phyloP scores from a whole-genome alignment of 2,329 filamentous ascomycete species.

The Aspergillus costaricaensis region DNA sequence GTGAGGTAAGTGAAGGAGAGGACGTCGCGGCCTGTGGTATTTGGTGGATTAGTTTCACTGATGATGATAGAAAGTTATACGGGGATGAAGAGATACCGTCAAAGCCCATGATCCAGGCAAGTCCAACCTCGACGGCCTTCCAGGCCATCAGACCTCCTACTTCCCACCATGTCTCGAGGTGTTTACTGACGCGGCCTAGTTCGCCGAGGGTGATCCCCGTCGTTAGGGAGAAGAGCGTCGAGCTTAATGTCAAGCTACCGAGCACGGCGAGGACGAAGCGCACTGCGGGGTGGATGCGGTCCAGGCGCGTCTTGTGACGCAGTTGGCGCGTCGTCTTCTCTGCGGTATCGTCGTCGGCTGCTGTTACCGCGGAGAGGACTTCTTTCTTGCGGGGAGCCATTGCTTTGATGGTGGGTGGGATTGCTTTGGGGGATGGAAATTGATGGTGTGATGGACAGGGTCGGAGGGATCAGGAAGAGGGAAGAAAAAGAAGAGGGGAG shows the following conservation, averaged over 20 bases:
- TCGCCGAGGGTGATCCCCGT: conserved; percentile 64
- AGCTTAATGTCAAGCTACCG: conserved; percentile 62
- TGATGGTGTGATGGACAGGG: not conserved
- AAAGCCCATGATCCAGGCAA: conserved; percentile 73
- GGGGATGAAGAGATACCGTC: conserved; percentile 51
- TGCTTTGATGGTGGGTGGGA: not conserved
- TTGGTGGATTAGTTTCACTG: not conserved
- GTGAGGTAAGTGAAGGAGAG: conserved; percentile 68
- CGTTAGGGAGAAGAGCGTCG: conserved; percentile 64
- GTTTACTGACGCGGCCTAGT: conserved; percentile 67
- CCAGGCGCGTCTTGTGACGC: conserved; percentile 21
- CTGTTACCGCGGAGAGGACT: conserved; percentile 15
- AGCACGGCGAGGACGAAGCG: conserved; percentile 53
- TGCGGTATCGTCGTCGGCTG: conserved; percentile 15
- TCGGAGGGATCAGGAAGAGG: conserved; percentile 2
- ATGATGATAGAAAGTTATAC: not conserved
- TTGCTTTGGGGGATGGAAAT: not conserved
- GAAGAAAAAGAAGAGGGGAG: not conserved
- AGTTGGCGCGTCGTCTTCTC: conserved; percentile 8
- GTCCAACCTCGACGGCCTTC: conserved; percentile 65
- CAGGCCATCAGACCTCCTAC: conserved; percentile 57
- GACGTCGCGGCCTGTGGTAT: conserved; percentile 61
- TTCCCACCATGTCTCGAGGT: conserved; percentile 63
- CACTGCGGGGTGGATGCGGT: conserved; percentile 32
- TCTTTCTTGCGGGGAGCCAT: conserved; percentile 30